A percentile compares a stretch with the other conserved stretches of the same genome.
These are phyloP conservation scores for Eleusine indica DNA, from an alignment of 176 grass and related monocot species.

Conservation along the genomic window DNA sequence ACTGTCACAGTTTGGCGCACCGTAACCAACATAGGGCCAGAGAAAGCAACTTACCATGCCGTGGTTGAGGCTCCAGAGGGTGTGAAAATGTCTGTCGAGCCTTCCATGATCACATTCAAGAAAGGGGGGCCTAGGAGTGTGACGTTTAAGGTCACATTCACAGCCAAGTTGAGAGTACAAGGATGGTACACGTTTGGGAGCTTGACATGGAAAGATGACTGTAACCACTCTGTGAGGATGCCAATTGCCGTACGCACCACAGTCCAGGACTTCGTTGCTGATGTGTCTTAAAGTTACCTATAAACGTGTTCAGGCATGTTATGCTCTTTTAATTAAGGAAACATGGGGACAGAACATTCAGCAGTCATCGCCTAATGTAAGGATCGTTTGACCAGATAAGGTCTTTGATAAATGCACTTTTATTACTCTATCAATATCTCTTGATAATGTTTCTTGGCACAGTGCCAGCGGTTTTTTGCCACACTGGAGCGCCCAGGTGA, in stretches of 20 bases:
- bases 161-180: not conserved
- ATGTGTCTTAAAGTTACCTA: not conserved
- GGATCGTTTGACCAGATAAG: no score
- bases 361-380: no score
- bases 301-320: no score
- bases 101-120: not conserved
- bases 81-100: not conserved
- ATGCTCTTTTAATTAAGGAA: no score
- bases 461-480: no score
- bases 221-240: slow-evolving; percentile 18
- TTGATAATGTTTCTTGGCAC: no score
- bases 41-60: not conserved
- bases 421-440: no score
- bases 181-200: slow-evolving; percentile 41
- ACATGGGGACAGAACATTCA: no score
- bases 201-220: slow-evolving; percentile 36
- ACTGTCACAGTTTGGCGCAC: not conserved
- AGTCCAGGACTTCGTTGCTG: slow-evolving; percentile 39
- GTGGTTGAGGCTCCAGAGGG: not conserved
- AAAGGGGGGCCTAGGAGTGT: not conserved
- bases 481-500: no score
- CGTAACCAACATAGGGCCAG: slow-evolving; percentile 26
- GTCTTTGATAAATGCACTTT: no score
- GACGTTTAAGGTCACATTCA: slow-evolving; percentile 12
- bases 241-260: slow-evolving; percentile 7